These are phyloP conservation scores for Dactylonectria estremocensis DNA, from an alignment of 2,329 filamentous ascomycete genomes.

Conservation along the genomic window DNA sequence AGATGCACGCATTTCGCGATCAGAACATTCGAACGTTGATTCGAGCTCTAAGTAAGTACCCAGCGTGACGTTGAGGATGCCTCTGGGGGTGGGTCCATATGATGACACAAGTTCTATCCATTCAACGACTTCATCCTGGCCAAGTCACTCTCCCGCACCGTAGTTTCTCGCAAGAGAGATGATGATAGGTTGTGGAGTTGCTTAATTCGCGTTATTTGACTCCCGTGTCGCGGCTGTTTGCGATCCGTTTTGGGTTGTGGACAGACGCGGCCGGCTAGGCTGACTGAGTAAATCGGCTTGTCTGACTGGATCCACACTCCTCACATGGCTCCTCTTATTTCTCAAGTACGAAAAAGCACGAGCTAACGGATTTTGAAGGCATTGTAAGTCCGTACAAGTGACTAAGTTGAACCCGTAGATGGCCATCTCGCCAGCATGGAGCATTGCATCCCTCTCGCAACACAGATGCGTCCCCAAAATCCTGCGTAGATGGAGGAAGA, in stretches of 20 bases:
- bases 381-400: not conserved
- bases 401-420: not conserved
- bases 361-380: constrained; percentile 18
- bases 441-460: not conserved
- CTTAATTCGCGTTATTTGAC: constrained; percentile 68
- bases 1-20: not conserved
- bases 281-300: constrained; percentile 80
- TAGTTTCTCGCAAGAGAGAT: constrained; percentile 61
- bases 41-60: constrained; percentile 32
- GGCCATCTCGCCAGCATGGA: not conserved
- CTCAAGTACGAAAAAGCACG: not conserved
- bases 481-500: no score
- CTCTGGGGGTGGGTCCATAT: constrained; percentile 37
- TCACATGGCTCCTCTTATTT: not conserved
- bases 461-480: no score
- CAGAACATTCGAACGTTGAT: no score
- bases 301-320: constrained; percentile 58
- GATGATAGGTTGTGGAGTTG: constrained; percentile 86
- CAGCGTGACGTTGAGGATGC: constrained; percentile 14
- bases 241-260: constrained; percentile 70
- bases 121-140: constrained; percentile 78
- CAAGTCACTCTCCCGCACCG: constrained; percentile 83
- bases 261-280: constrained; percentile 68
- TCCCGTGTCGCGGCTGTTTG: constrained; percentile 66
- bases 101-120: constrained; percentile 77